Evolutionary conservation across 192 early-diverging fungal genomes (phyloP).

Genomic region (Entophlyctis helioformis): DNA sequence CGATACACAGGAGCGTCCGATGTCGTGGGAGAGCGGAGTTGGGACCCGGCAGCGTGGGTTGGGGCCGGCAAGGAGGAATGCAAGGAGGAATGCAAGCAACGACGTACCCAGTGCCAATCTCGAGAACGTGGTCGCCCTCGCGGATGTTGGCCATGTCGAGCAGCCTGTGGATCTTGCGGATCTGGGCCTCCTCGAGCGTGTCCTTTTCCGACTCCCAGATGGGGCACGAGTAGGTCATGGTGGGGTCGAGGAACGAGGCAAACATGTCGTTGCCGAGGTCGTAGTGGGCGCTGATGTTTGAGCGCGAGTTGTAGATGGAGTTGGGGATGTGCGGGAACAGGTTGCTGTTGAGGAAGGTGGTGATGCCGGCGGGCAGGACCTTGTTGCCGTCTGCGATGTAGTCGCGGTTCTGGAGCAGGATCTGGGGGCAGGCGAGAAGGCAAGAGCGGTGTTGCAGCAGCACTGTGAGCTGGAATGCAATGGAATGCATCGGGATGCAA

Average conservation of each 20-base stretch:
- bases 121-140: conserved; percentile 47
- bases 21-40: too few species aligned
- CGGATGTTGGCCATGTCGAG: conserved; percentile 40
- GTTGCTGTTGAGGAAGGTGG: conserved; percentile 37
- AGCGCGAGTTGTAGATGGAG: conserved; percentile 41
- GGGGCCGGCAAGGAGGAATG: background rate
- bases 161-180: conserved; percentile 48
- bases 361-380: conserved; percentile 34
- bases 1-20: too few species aligned
- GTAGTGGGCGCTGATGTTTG: conserved; percentile 62
- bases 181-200: conserved; percentile 51
- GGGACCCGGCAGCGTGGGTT: too few species aligned
- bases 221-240: conserved; percentile 66
- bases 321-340: conserved; percentile 49
- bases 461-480: background rate
- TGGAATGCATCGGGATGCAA: background rate
- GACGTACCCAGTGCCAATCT: conserved; percentile 53
- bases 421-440: conserved; percentile 1
- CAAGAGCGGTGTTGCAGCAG: background rate
- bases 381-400: conserved; percentile 25
- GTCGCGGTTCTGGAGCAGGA: conserved; percentile 49
- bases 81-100: background rate
- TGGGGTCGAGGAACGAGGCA: conserved; percentile 47
- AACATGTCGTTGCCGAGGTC: conserved; percentile 70
- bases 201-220: conserved; percentile 40